These are phyloP conservation scores for Myriosclerotinia curreyana DNA, from an alignment of 2,329 filamentous ascomycete species.

Conservation along the genomic window DNA sequence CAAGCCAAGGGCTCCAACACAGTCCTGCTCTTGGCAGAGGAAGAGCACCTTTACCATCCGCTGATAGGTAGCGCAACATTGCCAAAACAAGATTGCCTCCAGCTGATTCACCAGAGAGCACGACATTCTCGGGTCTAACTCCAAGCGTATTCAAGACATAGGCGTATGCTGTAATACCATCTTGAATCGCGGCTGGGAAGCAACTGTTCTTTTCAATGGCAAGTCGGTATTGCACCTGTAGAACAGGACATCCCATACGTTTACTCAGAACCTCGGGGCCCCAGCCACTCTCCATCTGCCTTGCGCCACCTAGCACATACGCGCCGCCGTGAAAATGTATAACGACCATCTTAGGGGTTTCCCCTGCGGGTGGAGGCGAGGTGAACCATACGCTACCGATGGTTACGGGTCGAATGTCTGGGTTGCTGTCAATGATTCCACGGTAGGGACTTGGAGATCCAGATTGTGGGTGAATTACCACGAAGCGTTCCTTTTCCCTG, in stretches of 20 bases:
- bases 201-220: slow-evolving; percentile 43
- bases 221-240: slow-evolving; percentile 49
- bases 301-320: slow-evolving; percentile 45
- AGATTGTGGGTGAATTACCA: background rate
- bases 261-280: slow-evolving; percentile 36
- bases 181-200: slow-evolving; percentile 51
- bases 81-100: slow-evolving; percentile 1
- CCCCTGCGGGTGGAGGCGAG: background rate
- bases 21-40: slow-evolving; percentile 4
- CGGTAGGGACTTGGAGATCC: background rate
- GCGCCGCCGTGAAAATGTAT: slow-evolving; percentile 50
- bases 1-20: slow-evolving; percentile 6
- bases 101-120: slow-evolving; percentile 2
- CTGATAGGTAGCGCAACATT: slow-evolving; percentile 6
- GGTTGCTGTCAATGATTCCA: background rate
- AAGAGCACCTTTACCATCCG: slow-evolving; percentile 2
- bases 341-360: slow-evolving; percentile 37
- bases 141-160: background rate
- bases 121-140: background rate
- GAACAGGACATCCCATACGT: slow-evolving; percentile 42
- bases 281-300: slow-evolving; percentile 38
- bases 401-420: background rate
- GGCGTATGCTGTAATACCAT: slow-evolving; percentile 42
- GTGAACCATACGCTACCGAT: slow-evolving; percentile 37
- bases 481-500: too few relatives aligned